Conservation (phyloP, 805 yeast genomes). For the Cyberlindnera japonica region DNA sequence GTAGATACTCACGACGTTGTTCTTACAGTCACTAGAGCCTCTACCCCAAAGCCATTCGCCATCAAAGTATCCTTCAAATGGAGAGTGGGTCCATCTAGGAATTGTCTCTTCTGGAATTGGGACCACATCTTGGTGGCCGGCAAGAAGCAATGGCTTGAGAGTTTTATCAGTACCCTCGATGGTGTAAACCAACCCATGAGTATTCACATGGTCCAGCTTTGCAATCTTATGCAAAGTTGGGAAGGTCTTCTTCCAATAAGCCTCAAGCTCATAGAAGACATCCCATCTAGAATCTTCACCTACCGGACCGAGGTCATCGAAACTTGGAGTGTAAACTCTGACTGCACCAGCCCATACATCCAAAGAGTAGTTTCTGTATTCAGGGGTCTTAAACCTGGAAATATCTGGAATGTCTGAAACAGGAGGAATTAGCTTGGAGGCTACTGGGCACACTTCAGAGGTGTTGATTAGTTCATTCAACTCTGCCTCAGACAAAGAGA, state of each 20-base stretch:
- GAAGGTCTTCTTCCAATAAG: constrained; percentile 10
- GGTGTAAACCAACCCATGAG: constrained; percentile 13
- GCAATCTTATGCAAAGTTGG: constrained; percentile 11
- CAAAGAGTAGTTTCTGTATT: constrained; percentile 14
- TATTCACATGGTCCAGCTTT: constrained; percentile 11
- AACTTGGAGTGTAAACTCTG: constrained; percentile 12
- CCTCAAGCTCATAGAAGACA: constrained; percentile 11
- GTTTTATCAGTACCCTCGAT: constrained; percentile 42
- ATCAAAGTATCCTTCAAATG: constrained; percentile 65
- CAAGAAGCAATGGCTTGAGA: constrained; percentile 62
- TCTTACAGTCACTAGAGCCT: constrained; percentile 76
- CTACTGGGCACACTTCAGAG: constrained; percentile 6
- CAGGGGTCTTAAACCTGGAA: constrained; percentile 12
- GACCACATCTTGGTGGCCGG: constrained; percentile 85
- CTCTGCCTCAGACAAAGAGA: background rate
- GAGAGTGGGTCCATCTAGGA: constrained; percentile 62
- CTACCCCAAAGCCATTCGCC: constrained; percentile 67
- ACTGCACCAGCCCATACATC: constrained; percentile 14
- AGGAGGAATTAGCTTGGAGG: constrained; percentile 8
- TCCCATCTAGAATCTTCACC: constrained; percentile 18
- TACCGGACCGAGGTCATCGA: constrained; percentile 13
- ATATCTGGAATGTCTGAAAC: constrained; percentile 3
- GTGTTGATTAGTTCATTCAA: background rate
- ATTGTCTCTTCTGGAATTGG: constrained; percentile 65
- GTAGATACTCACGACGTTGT: constrained; percentile 57